phyloP scores from a whole-genome alignment of 352 stramenopile species.

The Thalassiosira hispida region DNA sequence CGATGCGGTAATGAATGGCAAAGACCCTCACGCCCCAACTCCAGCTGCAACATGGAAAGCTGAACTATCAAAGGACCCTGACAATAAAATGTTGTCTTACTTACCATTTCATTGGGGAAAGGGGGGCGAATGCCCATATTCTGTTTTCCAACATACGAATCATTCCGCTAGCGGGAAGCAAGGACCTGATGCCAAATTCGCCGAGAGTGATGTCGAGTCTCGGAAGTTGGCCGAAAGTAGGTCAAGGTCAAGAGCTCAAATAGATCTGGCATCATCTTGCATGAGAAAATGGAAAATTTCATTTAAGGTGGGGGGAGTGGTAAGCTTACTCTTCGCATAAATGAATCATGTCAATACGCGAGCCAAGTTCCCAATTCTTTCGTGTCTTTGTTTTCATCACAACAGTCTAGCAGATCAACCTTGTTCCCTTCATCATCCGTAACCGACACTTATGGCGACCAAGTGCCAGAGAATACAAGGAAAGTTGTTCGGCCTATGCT shows the following conservation, averaged over 20 bases:
- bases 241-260: conserved; percentile 21
- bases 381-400: too few species aligned
- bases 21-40: conserved; percentile 9
- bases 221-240: conserved; percentile 19
- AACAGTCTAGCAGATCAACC: conserved; percentile 30
- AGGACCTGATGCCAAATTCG: not conserved
- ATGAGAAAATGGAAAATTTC: conserved; percentile 63
- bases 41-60: conserved; percentile 32
- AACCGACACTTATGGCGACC: conserved; percentile 4
- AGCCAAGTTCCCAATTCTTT: too few species aligned
- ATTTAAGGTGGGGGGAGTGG: conserved; percentile 58
- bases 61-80: conserved; percentile 28
- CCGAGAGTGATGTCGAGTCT: not conserved
- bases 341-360: too few species aligned
- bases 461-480: conserved; percentile 37
- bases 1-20: conserved; percentile 16
- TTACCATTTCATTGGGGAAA: conserved; percentile 55
- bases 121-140: conserved; percentile 7
- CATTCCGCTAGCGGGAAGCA: conserved; percentile 8
- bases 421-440: conserved; percentile 49
- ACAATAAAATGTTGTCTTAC: conserved; percentile 41
- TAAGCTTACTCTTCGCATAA: too few species aligned
- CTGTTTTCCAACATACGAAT: conserved; percentile 12
- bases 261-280: conserved; percentile 39
- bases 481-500: conserved; percentile 60